A percentile compares a stretch with the other conserved stretches of the same genome.
phyloP scores from a whole-genome alignment of 495 filamentous ascomycete species.

The Penicillium turbatum region DNA sequence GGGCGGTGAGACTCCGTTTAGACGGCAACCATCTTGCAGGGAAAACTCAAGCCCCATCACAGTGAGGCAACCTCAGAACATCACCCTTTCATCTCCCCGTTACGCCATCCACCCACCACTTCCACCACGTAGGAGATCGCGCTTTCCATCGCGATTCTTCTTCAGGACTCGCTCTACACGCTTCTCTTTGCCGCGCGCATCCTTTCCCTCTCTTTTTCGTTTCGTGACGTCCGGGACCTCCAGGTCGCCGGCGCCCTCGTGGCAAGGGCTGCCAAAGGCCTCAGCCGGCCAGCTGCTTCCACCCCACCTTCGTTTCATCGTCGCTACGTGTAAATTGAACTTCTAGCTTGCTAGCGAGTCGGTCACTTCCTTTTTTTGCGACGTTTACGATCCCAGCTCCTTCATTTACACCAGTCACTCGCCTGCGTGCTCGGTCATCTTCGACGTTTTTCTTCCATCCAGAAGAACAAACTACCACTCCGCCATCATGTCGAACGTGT shows the following conservation, averaged over 20 bases:
- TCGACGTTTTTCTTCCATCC: conserved; percentile 3
- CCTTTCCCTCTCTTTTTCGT: conserved; percentile 31
- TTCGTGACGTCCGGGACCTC: conserved; percentile 39
- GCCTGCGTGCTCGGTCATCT: conserved; percentile 9
- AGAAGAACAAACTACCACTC: conserved; percentile 20
- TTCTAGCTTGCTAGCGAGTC: conserved; percentile 13
- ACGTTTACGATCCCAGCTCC: conserved; percentile 14
- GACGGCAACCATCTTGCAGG: conserved; percentile 19
- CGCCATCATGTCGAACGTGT: conserved; percentile 84
- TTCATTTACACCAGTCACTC: conserved; percentile 12
- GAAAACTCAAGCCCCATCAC: conserved; percentile 48
- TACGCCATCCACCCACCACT: conserved; percentile 31
- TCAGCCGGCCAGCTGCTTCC: conserved; percentile 44
- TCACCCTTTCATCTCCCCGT: conserved; percentile 43
- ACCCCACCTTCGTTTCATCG: conserved; percentile 34
- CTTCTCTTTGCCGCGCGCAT: conserved; percentile 20
- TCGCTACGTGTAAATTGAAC: conserved; percentile 26
- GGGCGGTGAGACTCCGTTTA: conserved; percentile 19
- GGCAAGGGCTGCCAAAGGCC: conserved; percentile 53
- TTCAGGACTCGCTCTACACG: conserved; percentile 23
- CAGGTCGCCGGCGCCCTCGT: conserved; percentile 51
- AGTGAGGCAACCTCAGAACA: conserved; percentile 40
- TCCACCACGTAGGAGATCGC: conserved; percentile 38
- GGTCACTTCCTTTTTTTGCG: conserved; percentile 23
- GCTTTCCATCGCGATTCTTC: conserved; percentile 43